phyloP scores from a whole-genome alignment of 257 asterid genomes.

The Hygrophila difformis region DNA sequence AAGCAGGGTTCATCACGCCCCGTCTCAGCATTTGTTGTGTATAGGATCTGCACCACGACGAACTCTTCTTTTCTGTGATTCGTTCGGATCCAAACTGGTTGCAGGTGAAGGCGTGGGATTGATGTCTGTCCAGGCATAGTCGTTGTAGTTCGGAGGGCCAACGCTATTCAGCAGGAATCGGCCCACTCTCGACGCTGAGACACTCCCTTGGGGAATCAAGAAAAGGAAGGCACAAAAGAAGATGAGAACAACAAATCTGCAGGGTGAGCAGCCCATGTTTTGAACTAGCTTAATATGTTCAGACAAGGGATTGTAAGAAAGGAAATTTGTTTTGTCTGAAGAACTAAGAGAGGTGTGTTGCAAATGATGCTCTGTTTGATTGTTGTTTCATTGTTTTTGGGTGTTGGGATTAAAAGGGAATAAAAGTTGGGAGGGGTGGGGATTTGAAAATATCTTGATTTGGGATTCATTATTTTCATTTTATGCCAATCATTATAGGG shows the following conservation, averaged over 20 bases:
- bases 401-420: slow-evolving; percentile 35
- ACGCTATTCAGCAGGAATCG: slow-evolving; percentile 17
- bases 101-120: slow-evolving; percentile 37
- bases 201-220: slow-evolving; percentile 22
- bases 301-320: no score
- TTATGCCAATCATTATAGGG: no score
- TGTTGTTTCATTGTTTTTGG: slow-evolving; percentile 17
- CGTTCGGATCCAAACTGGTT: slow-evolving; percentile 37
- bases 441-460: slow-evolving; percentile 24
- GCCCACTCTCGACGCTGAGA: slow-evolving; percentile 33
- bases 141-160: slow-evolving; percentile 16
- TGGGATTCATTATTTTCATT: no score
- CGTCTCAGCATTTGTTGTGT: slow-evolving; percentile 35
- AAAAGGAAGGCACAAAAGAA: slow-evolving; percentile 29
- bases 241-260: slow-evolving; percentile 21
- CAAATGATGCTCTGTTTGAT: slow-evolving; percentile 13
- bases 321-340: slow-evolving; percentile 3
- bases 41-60: slow-evolving; percentile 51
- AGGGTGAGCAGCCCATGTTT: slow-evolving; percentile 25
- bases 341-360: slow-evolving; percentile 9
- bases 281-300: neutral
- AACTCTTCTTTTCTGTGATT: slow-evolving; percentile 43
- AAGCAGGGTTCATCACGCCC: no score
- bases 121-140: slow-evolving; percentile 18
- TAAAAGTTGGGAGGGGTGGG: slow-evolving; percentile 28